Evolutionary conservation across 225 moss, liverwort and hornwort genomes (phyloP).

Genomic region (Anthoceros angustus): DNA sequence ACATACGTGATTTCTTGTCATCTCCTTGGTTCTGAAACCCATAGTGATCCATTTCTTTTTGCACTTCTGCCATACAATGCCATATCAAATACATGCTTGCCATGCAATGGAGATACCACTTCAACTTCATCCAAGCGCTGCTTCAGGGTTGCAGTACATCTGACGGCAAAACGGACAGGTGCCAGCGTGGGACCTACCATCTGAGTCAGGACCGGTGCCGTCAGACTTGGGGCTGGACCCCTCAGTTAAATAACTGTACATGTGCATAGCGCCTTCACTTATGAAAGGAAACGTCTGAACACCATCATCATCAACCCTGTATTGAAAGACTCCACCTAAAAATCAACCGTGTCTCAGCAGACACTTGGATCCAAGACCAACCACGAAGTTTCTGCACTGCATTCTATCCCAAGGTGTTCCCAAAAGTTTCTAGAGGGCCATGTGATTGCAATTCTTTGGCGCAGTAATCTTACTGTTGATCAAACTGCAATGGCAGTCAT

Average conservation of each 20-base stretch:
- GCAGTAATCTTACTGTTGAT: no score
- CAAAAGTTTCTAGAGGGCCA: no score
- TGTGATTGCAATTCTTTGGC: no score
- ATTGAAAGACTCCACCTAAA: constrained; percentile 23
- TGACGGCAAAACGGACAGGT: no score
- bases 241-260: not conserved
- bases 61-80: not conserved
- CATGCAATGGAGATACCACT: no score
- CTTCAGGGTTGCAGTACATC: no score
- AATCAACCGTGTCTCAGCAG: not conserved
- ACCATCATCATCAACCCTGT: constrained; percentile 22
- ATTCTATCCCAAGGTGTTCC: no score
- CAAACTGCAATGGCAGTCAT: not conserved
- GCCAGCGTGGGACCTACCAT: not conserved
- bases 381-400: no score
- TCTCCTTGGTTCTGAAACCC: constrained; percentile 1
- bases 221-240: not conserved
- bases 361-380: no score
- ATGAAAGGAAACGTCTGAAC: constrained; percentile 23
- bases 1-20: not conserved
- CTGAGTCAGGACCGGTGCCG: not conserved
- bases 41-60: not conserved
- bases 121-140: no score
- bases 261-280: constrained; percentile 20
- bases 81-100: no score